Evolutionary conservation across 768 basidiomycete species (phyloP), one percentile per base, ranked within the genome.

Genomic region (Epithele typhae): DNA sequence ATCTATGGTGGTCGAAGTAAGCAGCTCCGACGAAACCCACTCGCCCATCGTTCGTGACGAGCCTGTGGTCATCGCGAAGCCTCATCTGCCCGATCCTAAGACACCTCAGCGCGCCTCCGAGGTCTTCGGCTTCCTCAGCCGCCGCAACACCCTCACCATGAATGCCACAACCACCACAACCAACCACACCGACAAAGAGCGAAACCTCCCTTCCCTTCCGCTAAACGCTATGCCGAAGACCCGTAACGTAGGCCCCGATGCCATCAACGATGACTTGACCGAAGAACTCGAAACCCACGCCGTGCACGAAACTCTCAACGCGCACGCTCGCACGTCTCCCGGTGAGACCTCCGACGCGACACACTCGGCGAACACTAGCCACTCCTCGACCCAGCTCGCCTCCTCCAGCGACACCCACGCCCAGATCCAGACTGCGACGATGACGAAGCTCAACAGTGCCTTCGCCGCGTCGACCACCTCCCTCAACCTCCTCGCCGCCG

Each of bases 1-100:
- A 5, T 91, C 87, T 0, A 74, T 89, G 68, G 81, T 84, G 48
- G 88, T 89, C 3, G 86, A 88, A 58, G 68, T 80, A 41, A 87
- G 85, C 60, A 66, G 70, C 18, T 67, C 66, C 11, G 64, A 69
- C 19, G 53, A 59, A 4, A 48, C 57, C 22, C 22, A 48, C 46
- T 33, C 43, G 40, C 39, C 41, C 41, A 37, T 37, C 18, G 46
- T 42, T n/a, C 17, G 25, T 1, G 17, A 47, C 7, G 51, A 47
- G 25, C 15, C n/a, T 12, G 10, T 3, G 4, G 21, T 21, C 3
- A 12, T 35, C 34, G n/a, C 42, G 3, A 22, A 34, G 23, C n/a
- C 30, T 4, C 40, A 6, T 3, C 22, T 43, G 15, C 74, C 51
- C 54, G 69, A 73, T 33, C 69, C 76, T 4, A 68, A 65, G 46